Base-by-base conservation (phyloP, 2,329 filamentous ascomycete genomes). In the Curvularia lunata region DNA sequence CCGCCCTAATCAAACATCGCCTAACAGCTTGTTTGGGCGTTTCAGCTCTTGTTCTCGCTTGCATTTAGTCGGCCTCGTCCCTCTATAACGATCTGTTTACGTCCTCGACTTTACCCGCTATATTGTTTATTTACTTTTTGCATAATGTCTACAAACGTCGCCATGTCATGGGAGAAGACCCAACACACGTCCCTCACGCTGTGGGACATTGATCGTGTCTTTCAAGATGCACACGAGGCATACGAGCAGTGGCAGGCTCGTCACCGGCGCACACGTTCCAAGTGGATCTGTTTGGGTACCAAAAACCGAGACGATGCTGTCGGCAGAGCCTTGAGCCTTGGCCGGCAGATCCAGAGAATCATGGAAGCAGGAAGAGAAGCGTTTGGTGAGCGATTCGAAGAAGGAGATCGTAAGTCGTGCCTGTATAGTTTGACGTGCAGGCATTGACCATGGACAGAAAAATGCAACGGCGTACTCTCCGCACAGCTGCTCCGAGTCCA, bases 131-230 rank as follows among this genome's bases (percentile, higher is more conserved):
- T 37, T 45, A 19, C 13, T 34, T 34, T 34, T 34, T 52, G 52
- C 27, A 48, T 67, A 61, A 62, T 62, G 40, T 61, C 48, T 37
- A 13, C 46, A 38, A 59, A 49, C 1, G 64, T 66, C 59, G 45
- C 63, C 23, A 51, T 63, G 19, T 46, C 54, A 7, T 74, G 67
- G 68, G 70, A 70, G 40, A 71, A 71, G 47, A 60, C 69, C n/a
- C 62, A 72, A 23, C 71, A 73, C 52, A 65, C 67, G 12, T 70
- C 67, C 9, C 65, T 75, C 23, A 66, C 68, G 8, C 63, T 76
- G 5, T 76, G 73, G 73, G 73, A 76, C 52, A 74, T 76, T 43
- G 73, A 75, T 23, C 70, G 67, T 53, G 71, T 75, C 43, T 75
- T 76, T 46, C 70, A 73, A 42, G 70, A 72, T 46, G 65, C 70